Evolutionary conservation across 129 eudicot species (phyloP).

Genomic region (Erigeron canadensis): DNA sequence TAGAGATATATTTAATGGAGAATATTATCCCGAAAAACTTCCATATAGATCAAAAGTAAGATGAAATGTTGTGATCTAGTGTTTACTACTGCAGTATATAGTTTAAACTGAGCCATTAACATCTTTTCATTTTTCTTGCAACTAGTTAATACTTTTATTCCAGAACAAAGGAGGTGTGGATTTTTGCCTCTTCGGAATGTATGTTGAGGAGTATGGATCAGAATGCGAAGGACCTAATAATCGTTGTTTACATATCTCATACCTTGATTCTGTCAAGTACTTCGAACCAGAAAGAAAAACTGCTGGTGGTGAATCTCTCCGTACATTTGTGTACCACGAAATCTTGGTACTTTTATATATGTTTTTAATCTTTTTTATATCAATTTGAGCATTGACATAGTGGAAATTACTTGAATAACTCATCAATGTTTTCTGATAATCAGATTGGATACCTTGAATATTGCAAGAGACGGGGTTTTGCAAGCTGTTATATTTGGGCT

Average conservation of each 20-base stretch:
- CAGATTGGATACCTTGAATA: constrained; percentile 87
- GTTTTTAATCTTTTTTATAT: neutral
- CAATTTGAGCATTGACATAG: neutral
- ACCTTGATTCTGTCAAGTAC: constrained; percentile 80
- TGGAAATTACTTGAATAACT: neutral
- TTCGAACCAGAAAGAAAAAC: constrained; percentile 63
- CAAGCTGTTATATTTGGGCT: constrained; percentile 83
- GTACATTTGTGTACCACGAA: constrained; percentile 83
- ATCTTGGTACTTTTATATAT: constrained; percentile 47
- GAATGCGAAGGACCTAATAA: constrained; percentile 63
- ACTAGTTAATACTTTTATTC: constrained; percentile 64
- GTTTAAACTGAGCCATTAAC: constrained; percentile 15
- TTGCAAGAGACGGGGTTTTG: constrained; percentile 72
- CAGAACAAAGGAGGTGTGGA: constrained; percentile 75
- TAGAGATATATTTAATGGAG: constrained; percentile 47
- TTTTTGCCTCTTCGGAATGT: constrained; percentile 74
- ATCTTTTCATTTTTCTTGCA: constrained; percentile 12
- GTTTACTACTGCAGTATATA: neutral
- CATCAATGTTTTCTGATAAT: neutral
- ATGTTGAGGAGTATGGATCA: constrained; percentile 86
- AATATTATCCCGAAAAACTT: constrained; percentile 58
- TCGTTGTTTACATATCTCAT: constrained; percentile 71
- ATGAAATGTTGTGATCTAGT: neutral
- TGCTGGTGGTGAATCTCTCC: constrained; percentile 62
- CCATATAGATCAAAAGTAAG: constrained; percentile 68